Base-by-base conservation (phyloP, 768 basidiomycete species). In the Cystobasidium tubakii region DNA sequence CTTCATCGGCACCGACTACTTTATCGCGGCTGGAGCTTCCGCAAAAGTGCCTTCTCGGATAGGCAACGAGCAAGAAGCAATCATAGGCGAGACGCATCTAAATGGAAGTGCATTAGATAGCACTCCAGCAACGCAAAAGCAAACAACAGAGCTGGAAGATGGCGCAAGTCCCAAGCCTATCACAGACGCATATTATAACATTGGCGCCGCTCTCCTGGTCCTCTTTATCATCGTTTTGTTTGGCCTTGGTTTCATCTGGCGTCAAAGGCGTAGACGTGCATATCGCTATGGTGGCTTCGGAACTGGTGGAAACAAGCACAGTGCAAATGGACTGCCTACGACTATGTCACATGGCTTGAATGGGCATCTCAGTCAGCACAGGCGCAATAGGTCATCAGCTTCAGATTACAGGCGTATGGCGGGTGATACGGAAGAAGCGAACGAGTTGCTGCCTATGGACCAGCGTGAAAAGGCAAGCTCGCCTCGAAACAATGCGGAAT, bases 1-100 rank as follows among this genome's bases (percentile, higher is more conserved):
- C 17, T 99, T 99, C 84, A 91, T 97, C 88, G 89, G 87, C 64
- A 87, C 93, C 74, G 89, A 98, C 83, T 90, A 95, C 78, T 86
- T 88, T 29, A 85, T 87, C 1, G 85, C 97, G 73, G 83, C 88
- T 1, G 92, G 90, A 27, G 88, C 90, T 36, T 88, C 91, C 0
- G 92, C 91, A 1, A 84, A 82, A 65, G 89, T 94, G 72, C 88
- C 91, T 17, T 91, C 89, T 74, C 86, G 86, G 44, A 84, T 99
- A 31, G 96, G 94, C 15, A 84, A 84, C 50, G 83, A 86, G 39
- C 82, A 82, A n/a, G 90, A 92, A 78, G 70, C 75, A 0, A 77
- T 78, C 13, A 73, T 78, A 15, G 76, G 76, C 19, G 72, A 74
- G 53, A 79, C 78, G 25, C 74, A 70, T 25, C 76, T 76, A 21